A percentile compares a stretch with the other conserved stretches of the same genome.
These are phyloP conservation scores for Pyrrhoderma lamaoense DNA, from an alignment of 1,284 basidiomycete species.

Conservation along the genomic window DNA sequence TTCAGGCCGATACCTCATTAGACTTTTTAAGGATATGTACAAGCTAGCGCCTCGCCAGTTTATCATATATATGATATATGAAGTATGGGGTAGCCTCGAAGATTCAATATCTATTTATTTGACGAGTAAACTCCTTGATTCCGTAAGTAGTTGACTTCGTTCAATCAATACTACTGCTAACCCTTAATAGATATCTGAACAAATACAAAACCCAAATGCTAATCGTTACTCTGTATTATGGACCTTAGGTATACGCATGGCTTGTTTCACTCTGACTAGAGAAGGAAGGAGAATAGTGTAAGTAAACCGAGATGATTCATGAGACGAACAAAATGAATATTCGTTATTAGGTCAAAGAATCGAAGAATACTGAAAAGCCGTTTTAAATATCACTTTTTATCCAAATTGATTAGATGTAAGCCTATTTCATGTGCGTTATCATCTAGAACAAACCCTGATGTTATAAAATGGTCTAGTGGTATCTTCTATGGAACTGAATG, in stretches of 20 bases:
- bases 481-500: background rate
- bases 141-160: background rate
- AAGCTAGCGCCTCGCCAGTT: slow-evolving; percentile 2
- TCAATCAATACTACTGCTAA: background rate
- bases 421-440: too few species aligned
- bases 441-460: background rate
- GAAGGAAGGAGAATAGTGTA: background rate
- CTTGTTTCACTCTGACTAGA: background rate
- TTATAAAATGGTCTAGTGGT: background rate
- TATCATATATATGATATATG: background rate
- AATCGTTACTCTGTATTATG: background rate
- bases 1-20: background rate
- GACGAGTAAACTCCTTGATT: slow-evolving; percentile 8
- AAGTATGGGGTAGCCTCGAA: slow-evolving; percentile 6
- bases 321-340: background rate
- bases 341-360: background rate
- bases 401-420: slow-evolving; percentile 2
- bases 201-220: slow-evolving; percentile 1
- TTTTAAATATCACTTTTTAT: slow-evolving; percentile 5
- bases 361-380: slow-evolving; percentile 2
- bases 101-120: slow-evolving; percentile 2
- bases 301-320: background rate
- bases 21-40: slow-evolving; percentile 5
- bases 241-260: background rate
- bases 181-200: background rate